These are phyloP conservation scores for Neurospora sp. DNA, from an alignment of 2,329 filamentous ascomycete species.

Conservation along the genomic window DNA sequence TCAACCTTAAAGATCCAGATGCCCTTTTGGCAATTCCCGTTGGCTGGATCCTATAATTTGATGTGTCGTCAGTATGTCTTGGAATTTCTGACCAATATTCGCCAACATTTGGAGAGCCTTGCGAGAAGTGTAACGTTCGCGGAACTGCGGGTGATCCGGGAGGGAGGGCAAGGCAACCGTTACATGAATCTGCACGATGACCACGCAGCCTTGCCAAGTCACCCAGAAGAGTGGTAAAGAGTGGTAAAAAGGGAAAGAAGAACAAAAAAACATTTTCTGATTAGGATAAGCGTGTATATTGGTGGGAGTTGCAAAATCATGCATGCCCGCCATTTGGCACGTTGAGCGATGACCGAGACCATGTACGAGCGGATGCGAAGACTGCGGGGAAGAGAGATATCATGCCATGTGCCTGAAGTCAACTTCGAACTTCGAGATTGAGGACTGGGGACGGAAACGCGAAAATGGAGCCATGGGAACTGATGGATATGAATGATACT, in stretches of 20 bases:
- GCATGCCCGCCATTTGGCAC: background rate
- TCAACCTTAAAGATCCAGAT: background rate
- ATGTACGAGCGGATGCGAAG: background rate
- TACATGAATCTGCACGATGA: background rate
- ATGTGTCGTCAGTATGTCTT: background rate
- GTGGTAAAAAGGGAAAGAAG: background rate
- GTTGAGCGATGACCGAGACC: background rate
- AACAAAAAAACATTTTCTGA: background rate
- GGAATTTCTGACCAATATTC: background rate
- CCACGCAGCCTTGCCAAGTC: background rate
- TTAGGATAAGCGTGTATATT: background rate
- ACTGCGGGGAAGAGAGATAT: background rate
- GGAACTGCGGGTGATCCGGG: background rate
- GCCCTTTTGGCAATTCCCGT: background rate
- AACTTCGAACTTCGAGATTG: background rate
- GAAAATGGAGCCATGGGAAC: background rate
- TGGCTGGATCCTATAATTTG: background rate
- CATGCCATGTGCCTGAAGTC: background rate
- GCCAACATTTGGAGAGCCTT: background rate
- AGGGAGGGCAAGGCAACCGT: background rate
- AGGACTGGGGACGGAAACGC: background rate
- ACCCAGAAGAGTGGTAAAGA: background rate
- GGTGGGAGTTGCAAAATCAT: background rate
- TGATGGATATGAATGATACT: slow-evolving; percentile 5
- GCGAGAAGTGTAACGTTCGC: background rate